A percentile compares a stretch with the other conserved stretches of the same genome.
These are phyloP conservation scores for Diplosphaera chodatii DNA, from an alignment of 139 green algal genomes.

Conservation along the genomic window DNA sequence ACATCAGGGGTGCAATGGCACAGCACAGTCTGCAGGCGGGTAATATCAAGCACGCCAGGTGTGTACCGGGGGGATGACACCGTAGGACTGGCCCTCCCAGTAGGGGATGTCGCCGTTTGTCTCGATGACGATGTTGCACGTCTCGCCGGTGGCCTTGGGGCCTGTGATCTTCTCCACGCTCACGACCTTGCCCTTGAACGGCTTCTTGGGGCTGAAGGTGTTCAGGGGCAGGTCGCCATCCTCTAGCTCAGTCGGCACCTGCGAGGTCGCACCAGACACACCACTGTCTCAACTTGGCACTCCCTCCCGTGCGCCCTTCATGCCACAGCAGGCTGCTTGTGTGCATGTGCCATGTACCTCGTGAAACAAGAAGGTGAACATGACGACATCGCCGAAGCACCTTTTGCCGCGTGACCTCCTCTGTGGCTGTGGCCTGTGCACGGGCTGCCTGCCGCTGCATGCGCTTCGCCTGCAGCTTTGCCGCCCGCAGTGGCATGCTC, in stretches of 20 bases:
- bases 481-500: neutral
- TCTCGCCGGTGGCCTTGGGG: conserved; percentile 87
- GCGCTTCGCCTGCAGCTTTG: neutral
- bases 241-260: conserved; percentile 61
- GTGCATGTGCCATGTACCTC: no score
- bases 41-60: conserved; percentile 9
- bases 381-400: neutral
- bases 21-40: neutral
- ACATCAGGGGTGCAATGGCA: no score
- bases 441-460: neutral
- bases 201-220: conserved; percentile 86
- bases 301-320: no score
- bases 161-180: conserved; percentile 93
- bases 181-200: conserved; percentile 82
- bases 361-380: neutral
- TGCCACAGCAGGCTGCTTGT: no score
- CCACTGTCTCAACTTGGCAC: no score
- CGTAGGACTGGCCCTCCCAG: conserved; percentile 98
- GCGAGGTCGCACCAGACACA: no score
- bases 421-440: neutral
- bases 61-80: conserved; percentile 94
- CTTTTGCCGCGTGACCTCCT: neutral
- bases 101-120: conserved; percentile 93
- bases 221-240: conserved; percentile 82
- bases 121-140: conserved; percentile 96